These are phyloP conservation scores for Meredithiella fracta DNA, from an alignment of 2,329 filamentous ascomycete species.

Conservation along the genomic window DNA sequence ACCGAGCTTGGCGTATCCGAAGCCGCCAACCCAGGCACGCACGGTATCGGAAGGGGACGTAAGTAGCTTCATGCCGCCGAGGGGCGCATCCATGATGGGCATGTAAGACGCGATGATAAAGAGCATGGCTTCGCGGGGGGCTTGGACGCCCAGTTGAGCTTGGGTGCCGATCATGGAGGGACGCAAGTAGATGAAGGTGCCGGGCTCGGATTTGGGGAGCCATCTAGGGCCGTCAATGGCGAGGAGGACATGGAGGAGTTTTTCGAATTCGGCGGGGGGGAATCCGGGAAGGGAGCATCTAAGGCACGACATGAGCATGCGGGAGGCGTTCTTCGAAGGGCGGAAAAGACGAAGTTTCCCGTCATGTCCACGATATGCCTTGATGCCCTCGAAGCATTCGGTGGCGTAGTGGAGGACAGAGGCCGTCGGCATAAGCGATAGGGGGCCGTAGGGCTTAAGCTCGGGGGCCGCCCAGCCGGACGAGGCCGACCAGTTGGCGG, in stretches of 20 bases:
- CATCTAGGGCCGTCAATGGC: conserved; percentile 60
- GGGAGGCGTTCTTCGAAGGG: conserved; percentile 53
- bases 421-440: conserved; percentile 65
- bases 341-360: conserved; percentile 62
- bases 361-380: conserved; percentile 66
- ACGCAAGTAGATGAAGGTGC: conserved; percentile 66
- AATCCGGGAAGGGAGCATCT: conserved; percentile 64
- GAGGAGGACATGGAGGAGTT: conserved; percentile 55
- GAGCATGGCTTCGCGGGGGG: conserved; percentile 70
- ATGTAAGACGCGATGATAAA: conserved; percentile 59
- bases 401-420: conserved; percentile 77
- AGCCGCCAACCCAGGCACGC: conserved; percentile 83
- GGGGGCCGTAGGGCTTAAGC: conserved; percentile 59
- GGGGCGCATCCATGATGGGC: conserved; percentile 35
- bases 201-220: conserved; percentile 54
- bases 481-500: conserved; percentile 46
- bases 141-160: conserved; percentile 61
- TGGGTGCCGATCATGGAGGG: conserved; percentile 78
- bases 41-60: conserved; percentile 70
- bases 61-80: conserved; percentile 53
- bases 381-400: conserved; percentile 76
- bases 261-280: conserved; percentile 52
- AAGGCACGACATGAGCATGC: conserved; percentile 41
- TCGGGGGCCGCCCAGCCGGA: conserved; percentile 59
- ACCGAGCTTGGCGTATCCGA: conserved; percentile 81